Evolutionary conservation across 768 basidiomycete genomes (phyloP), one percentile per base, ranked within the genome.

Genomic region (Leccinum aurantiacum): DNA sequence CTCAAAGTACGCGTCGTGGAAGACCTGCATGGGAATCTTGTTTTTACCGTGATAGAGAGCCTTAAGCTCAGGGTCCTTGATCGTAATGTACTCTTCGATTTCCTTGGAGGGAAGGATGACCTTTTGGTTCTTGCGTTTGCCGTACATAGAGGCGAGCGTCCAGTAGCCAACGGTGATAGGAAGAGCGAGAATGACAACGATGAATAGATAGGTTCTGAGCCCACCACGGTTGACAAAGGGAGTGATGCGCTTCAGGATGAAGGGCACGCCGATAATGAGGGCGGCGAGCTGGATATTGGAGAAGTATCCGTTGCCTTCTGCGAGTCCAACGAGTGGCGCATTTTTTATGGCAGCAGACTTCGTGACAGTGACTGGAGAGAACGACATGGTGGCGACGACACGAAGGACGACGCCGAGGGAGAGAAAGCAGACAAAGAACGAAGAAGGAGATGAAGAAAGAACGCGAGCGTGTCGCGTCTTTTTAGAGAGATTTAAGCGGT

Each of bases 1-100:
- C 53, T 95, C 94, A 73, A 99, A 98, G 78, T 90, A 98, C 63
- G 93, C 92, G 79, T 99, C 97, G 71, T 98, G 89, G 82, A 97
- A 96, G 65, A 91, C 77, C 77, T 99, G 96, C 89, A 97, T 95
- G 54, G 95, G 95, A 59, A 99, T 98, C 77, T 97, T 98, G 67
- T 87, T 84, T 76, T 88, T 91, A 64, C 87, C 89, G 33, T 84
- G 76, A 78, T 95, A 98, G 60, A 85, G 79, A 31, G 81, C 80
- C 79, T 86, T 91, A 71, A 98, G 82, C 60, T 87, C 89, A 1
- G 78, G 75, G 78, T 96, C 93, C 61, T 92, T 88, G 78, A 98
- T 89, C 49, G 87, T 89, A 70, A 98, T 90, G 74, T 98, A 99
- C 65, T 90, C 84, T 66, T 91, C 90, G 60, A 97, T 85, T 67